phyloP scores from a whole-genome alignment of 148 eudicot genomes.

The Drosera capensis region DNA sequence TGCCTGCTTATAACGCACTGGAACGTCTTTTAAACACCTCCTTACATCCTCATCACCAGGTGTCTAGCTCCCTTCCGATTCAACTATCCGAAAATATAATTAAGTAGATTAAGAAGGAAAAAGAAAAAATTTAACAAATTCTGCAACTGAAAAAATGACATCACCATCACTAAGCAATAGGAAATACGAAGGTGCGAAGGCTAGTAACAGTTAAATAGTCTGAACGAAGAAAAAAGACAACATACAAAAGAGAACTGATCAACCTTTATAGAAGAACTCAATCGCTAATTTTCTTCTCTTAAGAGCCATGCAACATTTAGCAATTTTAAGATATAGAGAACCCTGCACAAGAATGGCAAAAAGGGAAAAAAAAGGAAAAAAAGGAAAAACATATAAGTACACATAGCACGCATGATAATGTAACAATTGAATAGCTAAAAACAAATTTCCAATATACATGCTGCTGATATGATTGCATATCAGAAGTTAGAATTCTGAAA shows the following conservation, averaged over 20 bases:
- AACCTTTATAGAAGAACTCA: slow-evolving; percentile 66
- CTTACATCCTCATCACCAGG: too few relatives aligned
- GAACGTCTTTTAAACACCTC: too few relatives aligned
- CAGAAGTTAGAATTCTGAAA: too few relatives aligned
- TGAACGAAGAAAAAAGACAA: background rate
- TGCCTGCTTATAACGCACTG: too few relatives aligned
- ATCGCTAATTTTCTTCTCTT: slow-evolving; percentile 37
- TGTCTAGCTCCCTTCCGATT: too few relatives aligned
- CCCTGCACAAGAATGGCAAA: slow-evolving; percentile 28
- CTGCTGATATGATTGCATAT: too few relatives aligned
- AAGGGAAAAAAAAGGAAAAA: slow-evolving; percentile 2
- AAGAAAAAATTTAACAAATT: too few relatives aligned
- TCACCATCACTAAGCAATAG: slow-evolving; percentile 42
- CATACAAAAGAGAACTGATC: background rate
- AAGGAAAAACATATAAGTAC: background rate
- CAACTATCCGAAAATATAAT: too few relatives aligned
- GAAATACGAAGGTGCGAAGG: slow-evolving; percentile 19
- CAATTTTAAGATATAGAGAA: slow-evolving; percentile 45
- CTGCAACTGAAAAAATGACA: too few relatives aligned
- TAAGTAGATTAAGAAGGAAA: too few relatives aligned
- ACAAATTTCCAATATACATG: too few relatives aligned
- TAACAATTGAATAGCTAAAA: too few relatives aligned
- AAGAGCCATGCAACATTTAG: slow-evolving; percentile 40
- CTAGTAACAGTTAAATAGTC: background rate
- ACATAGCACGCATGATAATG: background rate